These are phyloP conservation scores for Suillus ampliporus DNA, from an alignment of 768 basidiomycete genomes.

Conservation along the genomic window DNA sequence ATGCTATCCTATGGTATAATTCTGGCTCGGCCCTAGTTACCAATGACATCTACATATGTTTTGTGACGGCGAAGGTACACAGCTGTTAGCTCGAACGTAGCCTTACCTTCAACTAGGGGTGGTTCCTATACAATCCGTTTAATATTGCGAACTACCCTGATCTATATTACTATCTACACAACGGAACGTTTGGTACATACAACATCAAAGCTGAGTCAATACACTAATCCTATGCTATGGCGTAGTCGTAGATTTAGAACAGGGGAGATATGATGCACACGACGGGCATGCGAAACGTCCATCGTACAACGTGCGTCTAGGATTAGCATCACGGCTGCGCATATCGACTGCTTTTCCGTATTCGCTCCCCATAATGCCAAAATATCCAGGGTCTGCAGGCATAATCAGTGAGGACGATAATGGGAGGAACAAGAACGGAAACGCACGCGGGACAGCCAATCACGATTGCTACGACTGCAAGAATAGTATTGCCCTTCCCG, in stretches of 20 bases:
- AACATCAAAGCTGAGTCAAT: too few species aligned
- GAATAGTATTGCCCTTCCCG: conserved; percentile 70
- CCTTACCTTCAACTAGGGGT: background rate
- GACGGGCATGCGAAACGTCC: background rate
- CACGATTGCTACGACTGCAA: conserved; percentile 60
- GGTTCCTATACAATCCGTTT: background rate
- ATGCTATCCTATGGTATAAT: background rate
- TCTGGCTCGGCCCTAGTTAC: background rate
- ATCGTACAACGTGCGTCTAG: background rate
- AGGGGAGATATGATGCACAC: background rate
- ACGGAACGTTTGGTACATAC: too few species aligned
- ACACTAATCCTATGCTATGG: too few species aligned
- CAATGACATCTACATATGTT: background rate
- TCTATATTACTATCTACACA: too few species aligned
- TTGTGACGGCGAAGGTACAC: background rate
- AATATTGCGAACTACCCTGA: background rate
- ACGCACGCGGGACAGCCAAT: conserved; percentile 61
- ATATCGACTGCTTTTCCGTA: conserved; percentile 55
- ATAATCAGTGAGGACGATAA: conserved; percentile 12
- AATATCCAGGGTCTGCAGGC: conserved; percentile 46
- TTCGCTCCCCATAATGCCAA: conserved; percentile 52
- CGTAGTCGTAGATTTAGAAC: background rate
- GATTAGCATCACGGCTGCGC: conserved; percentile 24
- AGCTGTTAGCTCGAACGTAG: too few species aligned
- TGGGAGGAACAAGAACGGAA: background rate